Base-by-base conservation (phyloP, 1,139 yeast species). In the Magnusiomyces paraingens region DNA sequence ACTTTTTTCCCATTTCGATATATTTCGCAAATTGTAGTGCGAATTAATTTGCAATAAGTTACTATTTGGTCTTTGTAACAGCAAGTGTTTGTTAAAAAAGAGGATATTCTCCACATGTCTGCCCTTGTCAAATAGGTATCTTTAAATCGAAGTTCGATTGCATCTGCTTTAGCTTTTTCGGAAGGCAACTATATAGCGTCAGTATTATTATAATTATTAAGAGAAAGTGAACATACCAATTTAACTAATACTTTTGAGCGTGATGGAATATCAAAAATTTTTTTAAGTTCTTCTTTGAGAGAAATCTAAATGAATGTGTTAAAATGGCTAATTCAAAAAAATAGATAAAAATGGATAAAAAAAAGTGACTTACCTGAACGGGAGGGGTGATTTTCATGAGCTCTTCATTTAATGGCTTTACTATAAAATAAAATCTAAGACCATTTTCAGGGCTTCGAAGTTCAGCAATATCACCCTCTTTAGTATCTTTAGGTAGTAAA, bases 81-180 rank as follows among this genome's bases (percentile, higher is more conserved):
- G 67, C 96, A 87, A 12, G 79, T 72, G 8, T 81, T 81, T 0
- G 78, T 78, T 52, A 93, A 62, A 15, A 75, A 66, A 1, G 88
- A 76, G 0, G 96, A 82, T 10, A 91, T 72, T 40, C 81, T 75
- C 96, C 98, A 94, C 94, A 91, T 91, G 62, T 90, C 95, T 56
- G 95, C 96, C 60, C 99, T 73, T 1, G 96, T 82, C 18, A 94
- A 71, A 61, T 86, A 82, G 21, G 88, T 76, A 65, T 93, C 98
- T 62, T 85, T 87, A 54, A 90, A 80, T 64, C 82, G 83, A 3
- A 94, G 73, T 64, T 93, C 99, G 3, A 91, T 80, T 1, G 88
- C 77, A 62, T 93, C 97, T 0, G 93, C 87, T 57, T 81, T 86
- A 10, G 81, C 86, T 0, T 73, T 69, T 6, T 72, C 32, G 8